phyloP scores from a whole-genome alignment of 305 asterid genomes.

The Petunia hybrid region DNA sequence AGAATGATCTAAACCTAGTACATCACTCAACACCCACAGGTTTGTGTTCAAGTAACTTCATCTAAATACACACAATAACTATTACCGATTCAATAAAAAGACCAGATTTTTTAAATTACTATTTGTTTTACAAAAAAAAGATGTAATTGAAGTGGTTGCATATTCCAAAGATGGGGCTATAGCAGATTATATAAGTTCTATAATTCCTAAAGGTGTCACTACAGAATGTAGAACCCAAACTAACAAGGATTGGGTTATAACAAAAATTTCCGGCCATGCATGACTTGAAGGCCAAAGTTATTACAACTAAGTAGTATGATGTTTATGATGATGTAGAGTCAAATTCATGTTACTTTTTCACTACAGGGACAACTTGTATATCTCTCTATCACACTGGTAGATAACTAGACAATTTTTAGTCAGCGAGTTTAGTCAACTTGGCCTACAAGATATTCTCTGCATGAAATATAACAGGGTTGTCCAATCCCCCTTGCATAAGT shows the following conservation, averaged over 20 bases:
- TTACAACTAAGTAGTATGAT: no score
- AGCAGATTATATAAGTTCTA: no score
- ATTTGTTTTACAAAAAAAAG: background rate
- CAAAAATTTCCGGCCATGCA: no score
- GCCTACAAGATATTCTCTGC: background rate
- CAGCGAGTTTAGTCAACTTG: background rate
- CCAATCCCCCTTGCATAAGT: conserved; percentile 9
- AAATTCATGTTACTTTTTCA: no score
- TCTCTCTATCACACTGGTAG: background rate
- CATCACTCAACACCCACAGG: conserved; percentile 8
- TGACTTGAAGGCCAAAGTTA: no score
- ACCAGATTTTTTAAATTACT: background rate
- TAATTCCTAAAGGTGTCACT: no score
- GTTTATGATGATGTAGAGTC: no score
- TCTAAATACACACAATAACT: background rate
- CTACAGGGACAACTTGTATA: no score
- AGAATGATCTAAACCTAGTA: conserved; percentile 18
- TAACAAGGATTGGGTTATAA: no score
- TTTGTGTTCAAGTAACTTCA: conserved; percentile 2
- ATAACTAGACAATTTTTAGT: background rate
- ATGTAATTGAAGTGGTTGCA: background rate
- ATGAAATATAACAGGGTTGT: background rate
- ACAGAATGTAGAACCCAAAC: no score
- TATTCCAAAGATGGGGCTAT: no score
- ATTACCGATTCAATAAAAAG: background rate